These are phyloP conservation scores for Naganishia sp. DNA, from an alignment of 1,284 basidiomycete species.

Conservation along the genomic window DNA sequence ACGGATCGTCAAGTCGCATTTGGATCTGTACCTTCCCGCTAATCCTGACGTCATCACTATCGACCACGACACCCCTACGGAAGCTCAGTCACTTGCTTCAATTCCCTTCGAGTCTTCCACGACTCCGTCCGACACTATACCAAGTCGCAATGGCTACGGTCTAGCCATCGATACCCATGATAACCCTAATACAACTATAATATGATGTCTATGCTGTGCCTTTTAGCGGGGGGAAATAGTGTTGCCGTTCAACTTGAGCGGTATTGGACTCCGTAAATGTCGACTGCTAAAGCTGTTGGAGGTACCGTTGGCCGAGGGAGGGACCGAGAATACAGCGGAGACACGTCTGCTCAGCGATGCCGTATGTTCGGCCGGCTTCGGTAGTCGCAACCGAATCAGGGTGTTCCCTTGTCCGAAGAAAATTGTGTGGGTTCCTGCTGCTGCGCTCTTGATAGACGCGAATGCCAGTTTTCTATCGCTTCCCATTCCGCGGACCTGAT, in stretches of 20 bases:
- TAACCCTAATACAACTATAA: slow-evolving; percentile 29
- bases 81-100: background rate
- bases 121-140: too few relatives aligned
- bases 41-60: slow-evolving; percentile 40
- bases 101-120: too few relatives aligned
- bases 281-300: background rate
- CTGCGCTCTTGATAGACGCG: slow-evolving; percentile 9
- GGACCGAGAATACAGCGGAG: slow-evolving; percentile 13
- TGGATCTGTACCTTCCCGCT: slow-evolving; percentile 50
- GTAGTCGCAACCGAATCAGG: slow-evolving; percentile 12
- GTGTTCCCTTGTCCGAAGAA: slow-evolving; percentile 20
- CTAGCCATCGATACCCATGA: slow-evolving; percentile 5
- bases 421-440: slow-evolving; percentile 3
- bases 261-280: slow-evolving; percentile 11
- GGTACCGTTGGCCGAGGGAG: slow-evolving; percentile 21
- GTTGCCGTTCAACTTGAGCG: slow-evolving; percentile 24
- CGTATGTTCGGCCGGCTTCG: background rate
- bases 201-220: slow-evolving; percentile 6
- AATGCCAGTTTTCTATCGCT: slow-evolving; percentile 1
- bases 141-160: background rate
- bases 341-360: slow-evolving; percentile 7
- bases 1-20: slow-evolving; percentile 41
- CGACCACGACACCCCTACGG: slow-evolving; percentile 5
- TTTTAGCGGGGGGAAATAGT: slow-evolving; percentile 1
- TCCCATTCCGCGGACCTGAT: too few relatives aligned